phyloP scores from a whole-genome alignment of 768 basidiomycete genomes.

The Phanerochaete sordida region DNA sequence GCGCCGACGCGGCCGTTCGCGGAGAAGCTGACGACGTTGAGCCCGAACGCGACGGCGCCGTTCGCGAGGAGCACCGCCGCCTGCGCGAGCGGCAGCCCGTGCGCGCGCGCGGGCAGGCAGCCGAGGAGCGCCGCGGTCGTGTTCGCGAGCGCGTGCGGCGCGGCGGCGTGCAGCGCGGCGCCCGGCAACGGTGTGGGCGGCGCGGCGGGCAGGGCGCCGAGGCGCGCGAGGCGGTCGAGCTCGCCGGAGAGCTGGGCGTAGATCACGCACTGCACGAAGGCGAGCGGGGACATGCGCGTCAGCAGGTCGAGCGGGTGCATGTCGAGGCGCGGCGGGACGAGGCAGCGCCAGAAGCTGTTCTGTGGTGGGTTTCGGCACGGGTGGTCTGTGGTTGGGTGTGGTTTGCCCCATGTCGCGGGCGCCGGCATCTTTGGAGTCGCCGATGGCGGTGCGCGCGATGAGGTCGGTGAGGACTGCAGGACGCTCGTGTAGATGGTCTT shows the following conservation, averaged over 20 bases:
- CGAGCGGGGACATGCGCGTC: constrained; percentile 87
- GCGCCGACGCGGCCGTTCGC: constrained; percentile 93
- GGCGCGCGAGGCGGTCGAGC: constrained; percentile 54
- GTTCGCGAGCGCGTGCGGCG: neutral
- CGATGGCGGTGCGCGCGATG: neutral
- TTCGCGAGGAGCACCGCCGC: constrained; percentile 64
- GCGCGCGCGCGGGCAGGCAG: neutral
- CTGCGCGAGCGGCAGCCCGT: constrained; percentile 14
- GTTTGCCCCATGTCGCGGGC: neutral
- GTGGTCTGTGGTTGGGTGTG: neutral
- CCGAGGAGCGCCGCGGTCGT: neutral
- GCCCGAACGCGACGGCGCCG: constrained; percentile 82
- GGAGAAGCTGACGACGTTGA: constrained; percentile 93
- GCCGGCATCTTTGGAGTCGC: neutral
- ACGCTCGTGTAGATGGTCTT: constrained; percentile 92
- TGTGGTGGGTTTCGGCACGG: neutral
- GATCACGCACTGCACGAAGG: constrained; percentile 81
- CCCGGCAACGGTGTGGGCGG: constrained; percentile 19
- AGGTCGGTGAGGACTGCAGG: constrained; percentile 43
- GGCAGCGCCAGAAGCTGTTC: constrained; percentile 1
- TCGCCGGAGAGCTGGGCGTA: constrained; percentile 83
- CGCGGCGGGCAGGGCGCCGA: constrained; percentile 28
- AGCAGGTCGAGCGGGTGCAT: constrained; percentile 84
- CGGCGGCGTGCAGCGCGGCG: neutral
- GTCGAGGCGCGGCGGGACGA: constrained; percentile 29